Conservation (phyloP, 2,329 filamentous ascomycete genomes). For the Pyrenophora teres region DNA sequence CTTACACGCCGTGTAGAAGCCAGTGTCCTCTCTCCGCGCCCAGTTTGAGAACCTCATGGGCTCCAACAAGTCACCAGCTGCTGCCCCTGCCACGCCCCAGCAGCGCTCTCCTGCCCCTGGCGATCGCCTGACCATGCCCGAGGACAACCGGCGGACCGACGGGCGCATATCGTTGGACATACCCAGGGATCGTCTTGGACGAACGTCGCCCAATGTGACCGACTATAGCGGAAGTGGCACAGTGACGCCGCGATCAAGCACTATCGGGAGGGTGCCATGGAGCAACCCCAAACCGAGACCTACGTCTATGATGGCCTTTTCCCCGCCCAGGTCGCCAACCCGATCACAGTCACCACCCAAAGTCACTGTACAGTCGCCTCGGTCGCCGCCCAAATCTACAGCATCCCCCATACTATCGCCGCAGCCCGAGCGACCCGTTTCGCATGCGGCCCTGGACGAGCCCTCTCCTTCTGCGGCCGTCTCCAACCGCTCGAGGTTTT, state of each 20-base stretch:
- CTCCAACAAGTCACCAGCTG: constrained; percentile 28
- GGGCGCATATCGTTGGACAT: constrained; percentile 51
- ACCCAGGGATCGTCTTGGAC: constrained; percentile 38
- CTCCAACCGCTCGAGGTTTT: constrained; percentile 35
- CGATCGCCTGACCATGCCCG: constrained; percentile 36
- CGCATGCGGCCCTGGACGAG: constrained; percentile 35
- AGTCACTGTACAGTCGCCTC: constrained; percentile 71
- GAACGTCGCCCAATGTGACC: constrained; percentile 31
- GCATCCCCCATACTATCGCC: constrained; percentile 41
- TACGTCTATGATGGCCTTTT: constrained; percentile 56
- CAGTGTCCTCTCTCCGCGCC: constrained; percentile 79
- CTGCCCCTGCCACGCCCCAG: constrained; percentile 30
- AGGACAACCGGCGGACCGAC: constrained; percentile 37
- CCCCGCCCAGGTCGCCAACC: constrained; percentile 52
- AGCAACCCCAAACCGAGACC: constrained; percentile 48
- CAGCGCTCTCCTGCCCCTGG: constrained; percentile 40
- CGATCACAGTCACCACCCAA: constrained; percentile 61
- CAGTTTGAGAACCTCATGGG: constrained; percentile 78
- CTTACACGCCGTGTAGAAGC: constrained; percentile 60
- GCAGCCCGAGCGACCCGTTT: constrained; percentile 34
- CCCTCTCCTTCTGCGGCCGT: constrained; percentile 14
- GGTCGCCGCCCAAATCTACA: constrained; percentile 63
- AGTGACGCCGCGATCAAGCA: constrained; percentile 45
- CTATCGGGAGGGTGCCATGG: constrained; percentile 37
- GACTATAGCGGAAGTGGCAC: constrained; percentile 46